These are phyloP conservation scores for Fusarium lyarnte DNA, from an alignment of 2,329 filamentous ascomycete genomes.

Conservation along the genomic window DNA sequence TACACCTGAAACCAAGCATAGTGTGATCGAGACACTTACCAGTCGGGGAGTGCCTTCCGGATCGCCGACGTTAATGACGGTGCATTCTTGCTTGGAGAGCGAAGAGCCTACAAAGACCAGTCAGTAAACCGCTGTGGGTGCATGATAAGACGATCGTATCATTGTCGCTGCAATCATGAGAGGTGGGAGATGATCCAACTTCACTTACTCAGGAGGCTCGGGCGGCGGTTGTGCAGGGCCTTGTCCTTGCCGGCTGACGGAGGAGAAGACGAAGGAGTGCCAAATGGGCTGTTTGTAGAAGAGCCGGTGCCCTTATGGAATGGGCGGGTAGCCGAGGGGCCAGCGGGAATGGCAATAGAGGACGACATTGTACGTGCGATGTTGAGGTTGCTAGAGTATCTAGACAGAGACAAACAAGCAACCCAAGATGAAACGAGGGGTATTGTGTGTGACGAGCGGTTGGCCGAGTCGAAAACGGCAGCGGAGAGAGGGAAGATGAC, in stretches of 20 bases:
- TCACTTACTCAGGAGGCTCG: constrained; percentile 68
- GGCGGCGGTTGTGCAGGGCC: constrained; percentile 64
- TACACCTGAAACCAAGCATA: neutral
- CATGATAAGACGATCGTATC: constrained; percentile 21
- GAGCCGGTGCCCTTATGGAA: constrained; percentile 58
- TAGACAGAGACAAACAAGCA: constrained; percentile 7
- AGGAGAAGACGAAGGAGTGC: constrained; percentile 61
- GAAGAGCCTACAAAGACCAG: constrained; percentile 67
- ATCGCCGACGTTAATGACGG: constrained; percentile 81
- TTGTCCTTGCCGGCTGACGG: constrained; percentile 61
- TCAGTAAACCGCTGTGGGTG: constrained; percentile 41
- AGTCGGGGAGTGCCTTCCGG: constrained; percentile 77
- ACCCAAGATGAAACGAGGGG: constrained; percentile 34
- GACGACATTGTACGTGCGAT: constrained; percentile 63
- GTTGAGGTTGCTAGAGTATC: constrained; percentile 11
- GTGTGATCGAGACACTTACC: constrained; percentile 57
- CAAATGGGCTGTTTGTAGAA: constrained; percentile 56
- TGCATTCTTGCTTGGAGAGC: constrained; percentile 78
- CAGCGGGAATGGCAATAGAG: constrained; percentile 73
- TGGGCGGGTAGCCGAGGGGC: constrained; percentile 47
- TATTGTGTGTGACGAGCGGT: constrained; percentile 24
- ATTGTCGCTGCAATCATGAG: constrained; percentile 11
- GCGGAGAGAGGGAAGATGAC: constrained; percentile 2
- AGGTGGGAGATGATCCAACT: neutral
- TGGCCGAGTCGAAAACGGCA: constrained; percentile 19